These are phyloP conservation scores for Canavalia gladiata DNA, from an alignment of 306 rosid species.

Conservation along the genomic window DNA sequence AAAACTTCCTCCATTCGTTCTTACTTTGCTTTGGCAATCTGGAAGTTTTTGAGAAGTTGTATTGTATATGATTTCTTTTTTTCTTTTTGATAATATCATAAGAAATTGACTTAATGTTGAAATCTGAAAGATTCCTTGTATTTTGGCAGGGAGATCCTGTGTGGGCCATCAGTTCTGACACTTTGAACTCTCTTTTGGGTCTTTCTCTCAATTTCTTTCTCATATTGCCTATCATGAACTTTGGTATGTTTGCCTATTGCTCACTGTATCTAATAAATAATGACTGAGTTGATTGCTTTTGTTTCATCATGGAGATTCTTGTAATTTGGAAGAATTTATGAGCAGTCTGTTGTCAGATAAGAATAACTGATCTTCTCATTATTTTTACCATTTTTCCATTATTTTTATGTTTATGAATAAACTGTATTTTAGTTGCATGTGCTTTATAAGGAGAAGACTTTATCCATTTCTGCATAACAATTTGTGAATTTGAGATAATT, in stretches of 20 bases:
- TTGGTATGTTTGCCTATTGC: conserved; percentile 63
- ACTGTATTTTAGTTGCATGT: background rate
- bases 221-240: conserved; percentile 76
- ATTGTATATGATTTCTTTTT: conserved; percentile 3
- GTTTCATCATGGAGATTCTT: background rate
- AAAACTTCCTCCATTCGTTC: background rate
- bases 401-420: conserved; percentile 5
- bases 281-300: conserved; percentile 26
- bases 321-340: conserved; percentile 7
- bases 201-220: conserved; percentile 92
- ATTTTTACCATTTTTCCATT: background rate
- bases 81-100: conserved; percentile 9
- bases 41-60: background rate
- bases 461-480: background rate
- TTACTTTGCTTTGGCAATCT: background rate
- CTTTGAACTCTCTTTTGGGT: conserved; percentile 73
- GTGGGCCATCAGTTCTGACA: conserved; percentile 91
- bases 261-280: conserved; percentile 5
- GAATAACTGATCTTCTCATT: background rate
- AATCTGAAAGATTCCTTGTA: conserved; percentile 44
- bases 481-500: conserved; percentile 1
- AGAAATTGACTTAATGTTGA: conserved; percentile 27
- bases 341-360: conserved; percentile 30
- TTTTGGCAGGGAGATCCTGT: conserved; percentile 87
- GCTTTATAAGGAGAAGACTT: conserved; percentile 4